Evolutionary conservation across 495 filamentous ascomycete genomes (phyloP).

Genomic region (Penicilliopsis zonata): DNA sequence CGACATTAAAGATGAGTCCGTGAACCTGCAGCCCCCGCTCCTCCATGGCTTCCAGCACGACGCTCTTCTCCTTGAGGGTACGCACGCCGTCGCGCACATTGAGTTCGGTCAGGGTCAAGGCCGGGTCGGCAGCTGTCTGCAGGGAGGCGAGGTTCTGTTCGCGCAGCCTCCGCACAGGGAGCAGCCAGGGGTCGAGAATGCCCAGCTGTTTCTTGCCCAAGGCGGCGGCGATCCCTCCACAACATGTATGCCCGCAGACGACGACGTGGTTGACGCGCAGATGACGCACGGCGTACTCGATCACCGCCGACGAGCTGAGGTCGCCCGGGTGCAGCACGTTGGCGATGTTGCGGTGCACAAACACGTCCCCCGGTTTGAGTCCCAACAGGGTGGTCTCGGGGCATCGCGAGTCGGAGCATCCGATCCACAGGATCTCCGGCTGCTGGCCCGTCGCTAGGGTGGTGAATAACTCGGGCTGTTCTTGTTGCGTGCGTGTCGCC

Average conservation of each 20-base stretch:
- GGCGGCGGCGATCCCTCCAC: slow-evolving; percentile 65
- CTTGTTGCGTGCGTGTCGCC: slow-evolving; percentile 49
- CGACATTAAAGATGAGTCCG: slow-evolving; percentile 59
- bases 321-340: slow-evolving; percentile 74
- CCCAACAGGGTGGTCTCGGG: slow-evolving; percentile 78
- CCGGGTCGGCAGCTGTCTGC: slow-evolving; percentile 35
- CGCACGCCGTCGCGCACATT: slow-evolving; percentile 58
- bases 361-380: slow-evolving; percentile 77
- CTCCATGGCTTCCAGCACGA: slow-evolving; percentile 51
- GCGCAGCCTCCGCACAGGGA: slow-evolving; percentile 55
- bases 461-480: slow-evolving; percentile 63
- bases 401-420: slow-evolving; percentile 81
- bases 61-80: slow-evolving; percentile 46
- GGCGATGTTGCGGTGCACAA: slow-evolving; percentile 91
- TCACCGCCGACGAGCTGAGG: slow-evolving; percentile 62
- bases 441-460: slow-evolving; percentile 55
- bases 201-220: slow-evolving; percentile 58
- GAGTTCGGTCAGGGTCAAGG: slow-evolving; percentile 48
- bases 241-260: slow-evolving; percentile 72
- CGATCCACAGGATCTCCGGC: slow-evolving; percentile 80
- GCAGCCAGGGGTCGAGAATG: slow-evolving; percentile 73
- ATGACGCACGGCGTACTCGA: slow-evolving; percentile 67
- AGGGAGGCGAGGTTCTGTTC: slow-evolving; percentile 28
- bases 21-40: slow-evolving; percentile 64
- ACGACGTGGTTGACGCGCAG: slow-evolving; percentile 75